These are phyloP conservation scores for Trichoderma oligosporum DNA, from an alignment of 2,329 filamentous ascomycete species.

Conservation along the genomic window DNA sequence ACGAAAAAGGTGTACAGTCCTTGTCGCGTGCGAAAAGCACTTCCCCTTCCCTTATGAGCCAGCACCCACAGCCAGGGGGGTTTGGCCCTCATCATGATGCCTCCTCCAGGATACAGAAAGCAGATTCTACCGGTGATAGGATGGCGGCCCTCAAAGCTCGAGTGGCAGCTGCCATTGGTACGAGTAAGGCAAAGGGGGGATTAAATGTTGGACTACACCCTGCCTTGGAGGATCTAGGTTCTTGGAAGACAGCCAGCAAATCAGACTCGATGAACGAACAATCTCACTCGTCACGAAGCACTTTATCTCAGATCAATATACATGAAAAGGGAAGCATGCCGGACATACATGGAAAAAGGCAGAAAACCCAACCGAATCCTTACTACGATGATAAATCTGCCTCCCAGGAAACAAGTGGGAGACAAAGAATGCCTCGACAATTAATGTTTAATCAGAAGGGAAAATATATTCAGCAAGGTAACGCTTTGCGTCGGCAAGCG, in stretches of 20 bases:
- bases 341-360: conserved; percentile 19
- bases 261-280: conserved; percentile 26
- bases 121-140: conserved; percentile 58
- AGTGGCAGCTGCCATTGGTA: conserved; percentile 69
- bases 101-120: conserved; percentile 52
- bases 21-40: neutral
- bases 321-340: neutral
- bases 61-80: conserved; percentile 47
- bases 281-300: conserved; percentile 14
- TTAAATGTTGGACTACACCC: conserved; percentile 75
- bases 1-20: neutral
- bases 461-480: conserved; percentile 94
- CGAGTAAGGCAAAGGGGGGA: conserved; percentile 59
- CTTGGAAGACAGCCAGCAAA: conserved; percentile 44
- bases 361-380: conserved; percentile 53
- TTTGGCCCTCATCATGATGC: conserved; percentile 56
- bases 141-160: conserved; percentile 76
- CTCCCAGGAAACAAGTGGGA: conserved; percentile 53
- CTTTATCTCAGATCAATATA: neutral
- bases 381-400: conserved; percentile 73
- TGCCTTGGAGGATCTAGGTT: conserved; percentile 58
- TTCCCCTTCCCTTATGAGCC: conserved; percentile 44
- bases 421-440: conserved; percentile 67
- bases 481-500: conserved; percentile 80
- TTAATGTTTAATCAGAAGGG: conserved; percentile 92